Evolutionary conservation across 176 grass and related monocot genomes (phyloP), one percentile per base, ranked within the genome.

Genomic region (Chrysopogon serrulatus): DNA sequence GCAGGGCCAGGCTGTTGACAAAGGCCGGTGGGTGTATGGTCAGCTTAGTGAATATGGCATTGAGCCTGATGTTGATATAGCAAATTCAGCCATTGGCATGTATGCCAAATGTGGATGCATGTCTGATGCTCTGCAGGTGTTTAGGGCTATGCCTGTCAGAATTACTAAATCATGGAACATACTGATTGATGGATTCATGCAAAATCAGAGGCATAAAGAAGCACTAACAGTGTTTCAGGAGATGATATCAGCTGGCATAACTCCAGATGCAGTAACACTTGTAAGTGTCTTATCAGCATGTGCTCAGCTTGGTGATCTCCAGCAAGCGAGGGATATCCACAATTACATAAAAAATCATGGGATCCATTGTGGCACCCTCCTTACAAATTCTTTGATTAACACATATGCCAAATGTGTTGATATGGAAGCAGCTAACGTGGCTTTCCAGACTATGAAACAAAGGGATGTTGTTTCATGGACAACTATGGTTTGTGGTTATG

Each of bases 321-420:
- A 90, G 15, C 77, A 83, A 56, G 92, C 89, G 18, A 91, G 59
- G 56, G 56, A 87, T 57, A 40, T 91, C 28, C 89, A 88, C 59
- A 32, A 48, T 83, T 98, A 87, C 48, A 85, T 91, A 37, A 85
- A 67, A 69, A 69, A 76, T 56, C 61, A 40, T 44, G 79, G 79
- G 41, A 82, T 85, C 44, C 47, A 1, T n/a, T 86, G 59, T 42
- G 92, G 88, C 76, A 71, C 68, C 65, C 79, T 95, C 77, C 74
- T 98, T 68, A 39, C 47, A 18, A 98, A 98, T 88, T 86, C 90
- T 44, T 82, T 98, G 39, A 84, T 98, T 39, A 93, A 91, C 85
- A 98, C 90, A 92, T 98, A 95, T 73, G 86, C 95, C 21, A 98
- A 95, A 88, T 95, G 95, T 63, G 85, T 89, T 6, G 85, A 98